These are phyloP conservation scores for Coemansia sp. DNA, from an alignment of 192 early-diverging fungal genomes.

Conservation along the genomic window DNA sequence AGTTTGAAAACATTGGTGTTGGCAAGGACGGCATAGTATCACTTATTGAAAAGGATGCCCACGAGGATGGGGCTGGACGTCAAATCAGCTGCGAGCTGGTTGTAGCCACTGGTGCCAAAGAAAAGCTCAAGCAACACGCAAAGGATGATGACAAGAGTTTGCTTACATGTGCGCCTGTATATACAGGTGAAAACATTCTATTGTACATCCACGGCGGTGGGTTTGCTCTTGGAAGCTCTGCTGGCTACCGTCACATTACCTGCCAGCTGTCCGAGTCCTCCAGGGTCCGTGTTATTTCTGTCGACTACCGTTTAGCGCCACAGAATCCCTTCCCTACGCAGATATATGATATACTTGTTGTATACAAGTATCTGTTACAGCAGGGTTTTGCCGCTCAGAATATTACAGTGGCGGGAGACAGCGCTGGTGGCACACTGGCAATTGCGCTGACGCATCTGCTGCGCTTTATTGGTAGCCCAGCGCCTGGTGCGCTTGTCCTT, in stretches of 20 bases:
- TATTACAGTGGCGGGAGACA: conserved; percentile 3
- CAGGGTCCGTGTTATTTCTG: conserved; percentile 25
- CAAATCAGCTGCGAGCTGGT: conserved; percentile 7
- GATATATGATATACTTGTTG: conserved; percentile 69
- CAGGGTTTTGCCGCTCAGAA: neutral
- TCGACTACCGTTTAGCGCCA: conserved; percentile 75
- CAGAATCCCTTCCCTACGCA: conserved; percentile 74
- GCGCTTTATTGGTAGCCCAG: neutral
- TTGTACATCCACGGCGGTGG: conserved; percentile 70
- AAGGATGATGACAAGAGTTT: neutral
- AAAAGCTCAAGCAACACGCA: neutral
- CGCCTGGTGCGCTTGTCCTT: conserved; percentile 1
- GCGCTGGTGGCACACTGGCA: conserved; percentile 5
- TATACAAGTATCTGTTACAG: conserved; percentile 63
- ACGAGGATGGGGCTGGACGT: neutral
- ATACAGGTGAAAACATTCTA: conserved; percentile 40
- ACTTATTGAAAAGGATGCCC: neutral
- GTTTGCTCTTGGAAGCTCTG: conserved; percentile 45
- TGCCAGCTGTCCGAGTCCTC: conserved; percentile 51
- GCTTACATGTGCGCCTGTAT: conserved; percentile 3
- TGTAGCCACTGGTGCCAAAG: neutral
- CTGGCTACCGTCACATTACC: conserved; percentile 37
- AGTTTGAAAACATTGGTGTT: neutral
- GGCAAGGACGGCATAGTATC: neutral
- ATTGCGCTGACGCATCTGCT: conserved; percentile 1